Evolutionary conservation across 2,329 filamentous ascomycete species (phyloP).

Genomic region (Cadophora luteo-olivacea): DNA sequence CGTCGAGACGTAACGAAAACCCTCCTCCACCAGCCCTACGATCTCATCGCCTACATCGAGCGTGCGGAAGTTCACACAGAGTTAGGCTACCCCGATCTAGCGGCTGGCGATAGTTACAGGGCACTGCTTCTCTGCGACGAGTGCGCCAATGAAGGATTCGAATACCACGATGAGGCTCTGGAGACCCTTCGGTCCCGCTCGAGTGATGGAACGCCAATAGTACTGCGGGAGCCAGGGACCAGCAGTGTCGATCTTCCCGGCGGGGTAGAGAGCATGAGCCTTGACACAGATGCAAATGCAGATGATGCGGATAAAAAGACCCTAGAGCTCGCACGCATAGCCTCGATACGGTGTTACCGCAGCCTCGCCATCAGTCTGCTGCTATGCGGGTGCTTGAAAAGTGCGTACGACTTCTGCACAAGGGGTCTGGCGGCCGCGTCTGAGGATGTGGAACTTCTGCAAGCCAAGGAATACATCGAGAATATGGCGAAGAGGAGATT

Average conservation of each 20-base stretch:
- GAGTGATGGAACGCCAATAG: constrained; percentile 47
- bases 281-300: constrained; percentile 44
- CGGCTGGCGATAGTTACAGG: constrained; percentile 87
- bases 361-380: constrained; percentile 63
- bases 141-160: constrained; percentile 75
- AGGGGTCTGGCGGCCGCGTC: constrained; percentile 64
- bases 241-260: constrained; percentile 28
- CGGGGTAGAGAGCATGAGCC: constrained; percentile 31
- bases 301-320: constrained; percentile 47
- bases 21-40: constrained; percentile 61
- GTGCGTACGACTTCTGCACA: constrained; percentile 69
- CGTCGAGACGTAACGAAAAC: constrained; percentile 64
- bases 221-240: constrained; percentile 46
- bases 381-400: constrained; percentile 72
- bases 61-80: constrained; percentile 74
- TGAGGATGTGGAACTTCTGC: constrained; percentile 60
- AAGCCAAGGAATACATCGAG: constrained; percentile 60
- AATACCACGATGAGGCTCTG: constrained; percentile 76
- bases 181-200: constrained; percentile 45
- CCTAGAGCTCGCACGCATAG: constrained; percentile 53
- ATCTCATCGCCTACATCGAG: constrained; percentile 69
- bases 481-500: constrained; percentile 58
- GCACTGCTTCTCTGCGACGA: constrained; percentile 89
- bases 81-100: constrained; percentile 88
- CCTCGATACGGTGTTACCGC: constrained; percentile 65